phyloP scores from a whole-genome alignment of 331 rosid genomes.

The Acacia concinna region DNA sequence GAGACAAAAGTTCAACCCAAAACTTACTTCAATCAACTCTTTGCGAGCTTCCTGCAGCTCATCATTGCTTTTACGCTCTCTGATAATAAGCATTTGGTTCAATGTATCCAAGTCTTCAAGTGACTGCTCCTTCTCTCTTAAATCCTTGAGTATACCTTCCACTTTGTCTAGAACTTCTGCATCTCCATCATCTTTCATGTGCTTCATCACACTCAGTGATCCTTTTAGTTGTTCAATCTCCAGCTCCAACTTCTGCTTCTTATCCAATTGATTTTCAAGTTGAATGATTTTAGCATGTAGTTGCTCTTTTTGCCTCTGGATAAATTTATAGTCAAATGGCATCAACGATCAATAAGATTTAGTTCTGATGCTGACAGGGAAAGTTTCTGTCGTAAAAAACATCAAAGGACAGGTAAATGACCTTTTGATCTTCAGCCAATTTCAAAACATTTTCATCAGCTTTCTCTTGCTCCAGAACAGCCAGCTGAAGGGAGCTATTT shows the following conservation, averaged over 20 bases:
- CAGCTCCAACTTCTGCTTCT: conserved; percentile 84
- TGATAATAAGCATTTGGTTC: conserved; percentile 74
- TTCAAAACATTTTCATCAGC: conserved; percentile 77
- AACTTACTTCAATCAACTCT: conserved; percentile 73
- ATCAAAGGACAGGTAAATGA: conserved; percentile 40
- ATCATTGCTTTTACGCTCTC: conserved; percentile 87
- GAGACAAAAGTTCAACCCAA: conserved; percentile 13
- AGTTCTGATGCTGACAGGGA: conserved; percentile 33
- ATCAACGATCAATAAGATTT: conserved; percentile 37
- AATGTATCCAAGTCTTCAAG: conserved; percentile 63
- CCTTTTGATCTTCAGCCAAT: conserved; percentile 96
- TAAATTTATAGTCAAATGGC: conserved; percentile 38
- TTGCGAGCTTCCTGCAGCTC: conserved; percentile 97
- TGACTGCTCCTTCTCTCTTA: conserved; percentile 84
- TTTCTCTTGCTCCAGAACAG: conserved; percentile 75
- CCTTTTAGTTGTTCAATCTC: conserved; percentile 89
- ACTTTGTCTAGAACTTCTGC: conserved; percentile 70
- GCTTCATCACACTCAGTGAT: conserved; percentile 68
- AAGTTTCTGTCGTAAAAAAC: conserved; percentile 24
- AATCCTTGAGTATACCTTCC: conserved; percentile 55
- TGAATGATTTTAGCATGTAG: conserved; percentile 70
- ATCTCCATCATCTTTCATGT: conserved; percentile 84
- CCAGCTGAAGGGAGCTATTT: conserved; percentile 80
- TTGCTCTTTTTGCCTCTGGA: conserved; percentile 85
- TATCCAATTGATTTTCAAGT: conserved; percentile 78